Conservation (phyloP, 441 rosid genomes). For the Croton laevigatus region DNA sequence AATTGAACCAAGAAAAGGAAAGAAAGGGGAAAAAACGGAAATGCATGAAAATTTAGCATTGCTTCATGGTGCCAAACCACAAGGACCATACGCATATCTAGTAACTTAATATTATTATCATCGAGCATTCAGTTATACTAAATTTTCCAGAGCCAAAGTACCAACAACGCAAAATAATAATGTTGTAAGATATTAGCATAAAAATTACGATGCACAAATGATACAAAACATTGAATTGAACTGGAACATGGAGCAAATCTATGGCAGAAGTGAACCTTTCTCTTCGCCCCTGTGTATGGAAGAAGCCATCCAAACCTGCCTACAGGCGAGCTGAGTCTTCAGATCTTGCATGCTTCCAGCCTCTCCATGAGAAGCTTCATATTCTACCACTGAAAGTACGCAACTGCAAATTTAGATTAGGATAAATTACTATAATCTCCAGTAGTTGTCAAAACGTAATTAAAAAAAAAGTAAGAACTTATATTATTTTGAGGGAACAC, state of each 20-base stretch:
- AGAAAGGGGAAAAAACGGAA: too few species aligned
- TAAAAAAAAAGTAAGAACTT: background rate
- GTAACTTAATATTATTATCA: background rate
- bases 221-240: background rate
- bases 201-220: constrained; percentile 3
- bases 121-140: background rate
- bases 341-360: constrained; percentile 45
- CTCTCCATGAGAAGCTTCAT: constrained; percentile 35
- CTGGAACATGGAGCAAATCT: constrained; percentile 4
- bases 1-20: background rate
- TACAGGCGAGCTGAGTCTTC: constrained; percentile 50
- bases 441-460: constrained; percentile 8
- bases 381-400: constrained; percentile 48
- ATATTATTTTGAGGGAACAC: background rate
- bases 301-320: constrained; percentile 90
- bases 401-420: constrained; percentile 15
- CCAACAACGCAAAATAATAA: background rate
- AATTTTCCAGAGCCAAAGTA: background rate
- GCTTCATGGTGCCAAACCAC: background rate
- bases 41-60: background rate
- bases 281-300: constrained; percentile 93
- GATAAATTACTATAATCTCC: constrained; percentile 2
- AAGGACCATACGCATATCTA: background rate
- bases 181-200: background rate
- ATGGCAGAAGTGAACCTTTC: constrained; percentile 47